phyloP scores from a whole-genome alignment of 805 yeast species.

The Candida taoyuanica region DNA sequence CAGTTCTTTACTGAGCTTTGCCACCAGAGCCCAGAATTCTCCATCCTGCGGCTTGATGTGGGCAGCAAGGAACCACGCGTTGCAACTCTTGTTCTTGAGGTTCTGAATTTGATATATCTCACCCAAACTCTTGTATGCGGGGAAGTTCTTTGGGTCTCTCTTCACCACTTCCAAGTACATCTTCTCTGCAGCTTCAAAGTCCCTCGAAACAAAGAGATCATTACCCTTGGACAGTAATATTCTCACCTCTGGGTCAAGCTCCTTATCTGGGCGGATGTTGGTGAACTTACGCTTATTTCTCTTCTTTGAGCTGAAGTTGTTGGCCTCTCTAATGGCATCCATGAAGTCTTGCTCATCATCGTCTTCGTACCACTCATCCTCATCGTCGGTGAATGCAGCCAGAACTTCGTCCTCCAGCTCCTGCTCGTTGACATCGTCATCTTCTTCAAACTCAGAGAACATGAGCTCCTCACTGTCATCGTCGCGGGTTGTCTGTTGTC shows the following conservation, averaged over 20 bases:
- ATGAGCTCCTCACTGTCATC: neutral
- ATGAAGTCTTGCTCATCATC: slow-evolving; percentile 43
- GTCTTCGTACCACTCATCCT: slow-evolving; percentile 33
- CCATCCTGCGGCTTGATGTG: slow-evolving; percentile 71
- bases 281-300: slow-evolving; percentile 31
- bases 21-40: slow-evolving; percentile 75
- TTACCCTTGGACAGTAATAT: slow-evolving; percentile 66
- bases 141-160: slow-evolving; percentile 69
- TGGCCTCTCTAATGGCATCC: slow-evolving; percentile 65
- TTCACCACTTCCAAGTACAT: slow-evolving; percentile 67
- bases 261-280: slow-evolving; percentile 32
- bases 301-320: slow-evolving; percentile 51
- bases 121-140: slow-evolving; percentile 86
- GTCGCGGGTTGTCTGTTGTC: too few relatives aligned
- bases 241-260: slow-evolving; percentile 70
- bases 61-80: slow-evolving; percentile 79
- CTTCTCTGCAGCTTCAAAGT: slow-evolving; percentile 54
- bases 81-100: slow-evolving; percentile 64
- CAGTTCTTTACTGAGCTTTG: slow-evolving; percentile 56
- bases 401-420: slow-evolving; percentile 29
- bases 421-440: slow-evolving; percentile 15
- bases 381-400: slow-evolving; percentile 33
- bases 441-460: slow-evolving; percentile 9
- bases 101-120: slow-evolving; percentile 73
- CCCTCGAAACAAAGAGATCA: slow-evolving; percentile 68